Evolutionary conservation across 306 rosid genomes (phyloP), one percentile per base, ranked within the genome.

Genomic region (Canavalia gladiata): DNA sequence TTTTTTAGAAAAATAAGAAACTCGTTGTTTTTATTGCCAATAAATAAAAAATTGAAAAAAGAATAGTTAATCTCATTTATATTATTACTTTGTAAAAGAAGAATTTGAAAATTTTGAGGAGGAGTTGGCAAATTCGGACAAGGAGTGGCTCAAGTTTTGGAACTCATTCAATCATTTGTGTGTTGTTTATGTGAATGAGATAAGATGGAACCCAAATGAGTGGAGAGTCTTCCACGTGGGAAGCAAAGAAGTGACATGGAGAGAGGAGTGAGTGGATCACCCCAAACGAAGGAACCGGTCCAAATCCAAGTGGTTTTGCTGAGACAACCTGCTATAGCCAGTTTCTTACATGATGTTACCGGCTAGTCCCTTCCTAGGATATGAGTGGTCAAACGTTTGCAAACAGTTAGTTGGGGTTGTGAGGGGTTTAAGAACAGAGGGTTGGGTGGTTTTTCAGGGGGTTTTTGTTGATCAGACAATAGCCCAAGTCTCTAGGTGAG

Each of bases 161-260:
- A 76, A 71, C 72, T 56, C 54, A 56, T 63, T 69, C 71, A 42
- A 76, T 77, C 52, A 54, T 79, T 52, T 65, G 43, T 65, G 50
- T 66, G 54, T 28, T 25, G 11, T 74, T 68, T 68, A 2, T 70
- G 84, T 57, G 90, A 87, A 80, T 37, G 83, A 86, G 92, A 92
- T 86, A 84, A 86, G 89, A 88, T 79, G 51, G 50, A 71, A 72
- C 11, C 84, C 57, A 75, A 84, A 75, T 59, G 65, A 69, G 81
- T 80, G 96, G 92, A 84, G 89, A 80, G 78, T 35, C 52, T 60
- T 63, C 79, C 97, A 89, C 90, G 91, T 92, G 94, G 84, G 35
- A 66, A 77, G 0, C 82, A 82, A 13, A 75, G 78, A 80, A 86
- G 46, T 82, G 55, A 31, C 54, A 37, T 33, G 75, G 75, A 68